phyloP scores from a whole-genome alignment of 257 asterid genomes.

The Nicotiana attenuata region DNA sequence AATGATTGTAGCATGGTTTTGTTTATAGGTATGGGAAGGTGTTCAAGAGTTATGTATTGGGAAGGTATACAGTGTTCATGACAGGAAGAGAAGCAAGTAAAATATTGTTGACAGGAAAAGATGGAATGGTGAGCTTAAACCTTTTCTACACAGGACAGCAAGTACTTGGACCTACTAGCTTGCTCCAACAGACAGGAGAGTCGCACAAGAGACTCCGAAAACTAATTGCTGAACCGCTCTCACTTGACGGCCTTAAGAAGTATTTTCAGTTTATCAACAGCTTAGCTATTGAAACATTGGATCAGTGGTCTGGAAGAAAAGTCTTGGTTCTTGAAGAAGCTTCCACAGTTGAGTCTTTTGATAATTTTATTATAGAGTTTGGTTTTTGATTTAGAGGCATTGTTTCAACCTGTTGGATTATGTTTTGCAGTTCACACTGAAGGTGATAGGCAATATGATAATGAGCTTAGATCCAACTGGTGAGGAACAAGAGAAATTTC shows the following conservation, averaged over 20 bases:
- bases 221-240: slow-evolving; percentile 71
- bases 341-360: slow-evolving; percentile 49
- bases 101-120: slow-evolving; percentile 76
- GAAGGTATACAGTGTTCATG: slow-evolving; percentile 71
- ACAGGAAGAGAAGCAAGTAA: slow-evolving; percentile 78
- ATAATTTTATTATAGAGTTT: neutral
- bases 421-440: slow-evolving; percentile 63
- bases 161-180: slow-evolving; percentile 78
- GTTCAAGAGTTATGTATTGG: slow-evolving; percentile 68
- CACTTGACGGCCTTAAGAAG: slow-evolving; percentile 57
- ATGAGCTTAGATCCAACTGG: slow-evolving; percentile 88
- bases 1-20: neutral
- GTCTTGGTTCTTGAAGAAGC: slow-evolving; percentile 71
- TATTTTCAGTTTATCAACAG: slow-evolving; percentile 66
- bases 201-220: slow-evolving; percentile 64
- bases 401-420: slow-evolving; percentile 1
- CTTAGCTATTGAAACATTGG: slow-evolving; percentile 64
- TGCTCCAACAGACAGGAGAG: slow-evolving; percentile 81
- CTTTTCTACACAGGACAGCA: slow-evolving; percentile 81
- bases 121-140: slow-evolving; percentile 73
- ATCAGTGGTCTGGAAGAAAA: slow-evolving; percentile 49
- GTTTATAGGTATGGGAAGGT: slow-evolving; percentile 74
- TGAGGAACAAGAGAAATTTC: slow-evolving; percentile 69
- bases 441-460: slow-evolving; percentile 87
- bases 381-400: slow-evolving; percentile 1